Evolutionary conservation across 2,329 filamentous ascomycete genomes (phyloP).

Genomic region (Epichloe typhina): DNA sequence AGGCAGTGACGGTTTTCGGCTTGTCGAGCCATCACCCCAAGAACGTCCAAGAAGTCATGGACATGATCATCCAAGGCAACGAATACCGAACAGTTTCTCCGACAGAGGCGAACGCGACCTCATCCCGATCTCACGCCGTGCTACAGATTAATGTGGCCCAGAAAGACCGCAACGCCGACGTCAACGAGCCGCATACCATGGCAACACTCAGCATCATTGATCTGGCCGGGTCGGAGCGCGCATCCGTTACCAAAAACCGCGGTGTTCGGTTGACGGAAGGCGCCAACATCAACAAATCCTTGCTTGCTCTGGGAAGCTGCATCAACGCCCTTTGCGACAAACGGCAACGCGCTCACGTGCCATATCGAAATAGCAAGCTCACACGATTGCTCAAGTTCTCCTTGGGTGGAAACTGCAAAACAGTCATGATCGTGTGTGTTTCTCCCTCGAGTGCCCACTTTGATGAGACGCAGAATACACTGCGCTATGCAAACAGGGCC

Average conservation of each 20-base stretch:
- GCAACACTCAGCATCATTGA: conserved; percentile 97
- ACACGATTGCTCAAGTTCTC: conserved; percentile 94
- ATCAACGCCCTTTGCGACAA: conserved; percentile 97
- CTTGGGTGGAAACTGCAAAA: conserved; percentile 93
- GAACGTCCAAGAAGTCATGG: conserved; percentile 94
- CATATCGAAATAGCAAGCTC: conserved; percentile 95
- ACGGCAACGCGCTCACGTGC: conserved; percentile 82
- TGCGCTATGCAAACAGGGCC: conserved; percentile 91
- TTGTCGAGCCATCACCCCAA: conserved; percentile 83
- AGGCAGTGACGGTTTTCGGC: conserved; percentile 80
- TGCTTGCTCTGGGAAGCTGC: conserved; percentile 87
- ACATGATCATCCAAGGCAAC: conserved; percentile 94
- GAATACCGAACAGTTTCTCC: conserved; percentile 91
- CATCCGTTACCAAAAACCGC: conserved; percentile 91
- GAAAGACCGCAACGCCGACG: conserved; percentile 81
- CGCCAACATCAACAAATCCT: conserved; percentile 98
- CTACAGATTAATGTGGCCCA: conserved; percentile 93
- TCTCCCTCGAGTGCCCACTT: conserved; percentile 94
- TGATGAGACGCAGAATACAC: conserved; percentile 94
- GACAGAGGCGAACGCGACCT: conserved; percentile 93
- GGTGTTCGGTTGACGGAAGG: conserved; percentile 85
- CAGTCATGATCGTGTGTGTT: conserved; percentile 98
- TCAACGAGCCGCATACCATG: conserved; percentile 95
- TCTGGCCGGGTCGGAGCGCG: conserved; percentile 86
- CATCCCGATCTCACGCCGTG: conserved; percentile 91